These are phyloP conservation scores for Zygosaccharomyces pseudobailii DNA, from an alignment of 1,139 yeast species.

Conservation along the genomic window DNA sequence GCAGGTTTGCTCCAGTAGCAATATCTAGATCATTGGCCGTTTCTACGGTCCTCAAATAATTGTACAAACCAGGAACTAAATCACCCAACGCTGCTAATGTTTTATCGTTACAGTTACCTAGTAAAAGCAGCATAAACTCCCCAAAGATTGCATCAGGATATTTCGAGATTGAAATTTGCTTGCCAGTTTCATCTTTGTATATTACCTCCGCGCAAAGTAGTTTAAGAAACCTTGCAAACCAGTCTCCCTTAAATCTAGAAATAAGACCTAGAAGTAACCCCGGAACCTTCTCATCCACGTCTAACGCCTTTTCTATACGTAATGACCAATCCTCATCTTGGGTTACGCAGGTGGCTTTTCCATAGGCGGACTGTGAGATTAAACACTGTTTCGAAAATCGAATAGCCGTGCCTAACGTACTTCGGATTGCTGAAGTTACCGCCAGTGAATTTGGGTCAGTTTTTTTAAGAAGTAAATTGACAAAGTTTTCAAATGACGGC, in stretches of 20 bases:
- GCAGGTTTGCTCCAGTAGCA: conserved; percentile 36
- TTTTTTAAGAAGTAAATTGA: conserved; percentile 34
- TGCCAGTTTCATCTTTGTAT: conserved; percentile 18
- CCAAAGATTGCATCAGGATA: conserved; percentile 27
- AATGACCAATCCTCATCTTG: conserved; percentile 73
- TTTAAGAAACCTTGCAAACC: conserved; percentile 26
- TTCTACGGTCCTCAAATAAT: conserved; percentile 25
- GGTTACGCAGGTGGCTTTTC: conserved; percentile 51
- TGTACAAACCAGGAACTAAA: conserved; percentile 19
- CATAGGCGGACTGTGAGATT: conserved; percentile 58
- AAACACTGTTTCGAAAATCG: conserved; percentile 50
- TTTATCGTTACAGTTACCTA: conserved; percentile 29
- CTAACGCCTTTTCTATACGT: conserved; percentile 67
- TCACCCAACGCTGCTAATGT: conserved; percentile 22
- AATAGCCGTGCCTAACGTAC: conserved; percentile 41
- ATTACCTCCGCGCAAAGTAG: conserved; percentile 39
- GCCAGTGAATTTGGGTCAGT: conserved; percentile 23
- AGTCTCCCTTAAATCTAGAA: conserved; percentile 13
- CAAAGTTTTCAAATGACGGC: conserved; percentile 41
- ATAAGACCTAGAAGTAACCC: conserved; percentile 33
- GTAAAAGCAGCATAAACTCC: conserved; percentile 26
- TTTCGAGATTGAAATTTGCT: conserved; percentile 15
- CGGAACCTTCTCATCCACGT: conserved; percentile 53
- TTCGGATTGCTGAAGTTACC: conserved; percentile 30
- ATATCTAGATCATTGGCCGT: conserved; percentile 22